Percentiles rank a stretch among this genome's conserved stretches.
phyloP scores from a whole-genome alignment of 768 basidiomycete species.

The Pleurotus sapidus region DNA sequence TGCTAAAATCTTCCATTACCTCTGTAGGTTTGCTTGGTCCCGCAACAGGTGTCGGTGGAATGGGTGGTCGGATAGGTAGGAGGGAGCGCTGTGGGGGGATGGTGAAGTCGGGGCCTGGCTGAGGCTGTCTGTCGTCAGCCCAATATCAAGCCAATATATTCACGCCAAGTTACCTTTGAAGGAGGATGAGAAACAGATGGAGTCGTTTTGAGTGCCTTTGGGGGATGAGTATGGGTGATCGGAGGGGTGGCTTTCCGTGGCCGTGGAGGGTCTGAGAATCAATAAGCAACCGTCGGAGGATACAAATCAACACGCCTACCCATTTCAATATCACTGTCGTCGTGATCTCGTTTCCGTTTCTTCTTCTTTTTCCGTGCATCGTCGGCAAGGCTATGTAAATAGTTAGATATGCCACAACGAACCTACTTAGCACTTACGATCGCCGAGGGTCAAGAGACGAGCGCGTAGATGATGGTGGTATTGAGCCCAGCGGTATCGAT shows the following conservation, averaged over 20 bases:
- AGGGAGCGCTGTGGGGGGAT: slow-evolving; percentile 49
- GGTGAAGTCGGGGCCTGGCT: slow-evolving; percentile 57
- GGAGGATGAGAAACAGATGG: slow-evolving; percentile 37
- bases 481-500: slow-evolving; percentile 41
- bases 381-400: slow-evolving; percentile 28
- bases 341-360: slow-evolving; percentile 77
- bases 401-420: slow-evolving; percentile 2
- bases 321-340: slow-evolving; percentile 68
- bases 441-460: slow-evolving; percentile 64
- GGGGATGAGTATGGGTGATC: slow-evolving; percentile 34
- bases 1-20: slow-evolving; percentile 88
- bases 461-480: slow-evolving; percentile 46
- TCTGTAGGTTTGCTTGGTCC: slow-evolving; percentile 83
- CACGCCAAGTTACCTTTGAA: slow-evolving; percentile 42
- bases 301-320: slow-evolving; percentile 29
- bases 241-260: slow-evolving; percentile 62
- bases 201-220: slow-evolving; percentile 57
- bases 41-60: slow-evolving; percentile 62
- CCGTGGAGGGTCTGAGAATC: slow-evolving; percentile 43
- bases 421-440: slow-evolving; percentile 38
- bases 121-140: slow-evolving; percentile 17
- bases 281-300: slow-evolving; percentile 5
- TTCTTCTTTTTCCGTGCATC: slow-evolving; percentile 73
- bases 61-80: slow-evolving; percentile 58
- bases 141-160: slow-evolving; percentile 3